Evolutionary conservation across 1,284 basidiomycete species (phyloP), one percentile per base, ranked within the genome.

Genomic region (Ustilago shanxiensis): DNA sequence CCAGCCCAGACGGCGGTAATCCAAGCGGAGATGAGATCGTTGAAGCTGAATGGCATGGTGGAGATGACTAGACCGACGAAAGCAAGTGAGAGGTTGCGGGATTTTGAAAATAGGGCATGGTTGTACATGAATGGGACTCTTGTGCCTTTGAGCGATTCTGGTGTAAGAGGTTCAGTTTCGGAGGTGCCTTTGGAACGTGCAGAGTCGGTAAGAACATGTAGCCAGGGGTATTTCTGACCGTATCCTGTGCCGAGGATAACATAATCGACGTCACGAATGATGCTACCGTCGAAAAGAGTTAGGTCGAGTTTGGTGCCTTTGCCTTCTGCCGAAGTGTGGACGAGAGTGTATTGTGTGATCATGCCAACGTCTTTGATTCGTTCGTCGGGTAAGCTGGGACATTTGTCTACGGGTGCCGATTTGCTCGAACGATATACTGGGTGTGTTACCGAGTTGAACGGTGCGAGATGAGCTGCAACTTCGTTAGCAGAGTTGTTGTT

Each of bases 401-500:
- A 83, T 52, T 78, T 72, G 10, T 61, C 64, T 7, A 69, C 58
- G 2, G 65, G 60, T 7, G 66, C 62, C 2, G 52, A 59, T 41
- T 76, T 77, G 20, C 61, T 44, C 44, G 69, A 67, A 20, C 71
- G 35, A 45, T 72, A 79, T 2, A 83, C 71, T 2, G 77, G 79
- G n/a, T 69, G 35, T 1, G 39, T 10, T 13, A 28, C 22, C 18
- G 74, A 62, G n/a, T 69, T 60, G 47, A 77, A 65, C 3, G 69
- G 62, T 0, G 80, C 82, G 3, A 84, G 54, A 50, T 84, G 82
- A 2, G 81, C 73, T 1, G 76, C 77, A 16, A 78, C 80, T 52
- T 84, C 82, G 47, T 84, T 84, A 11, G 79, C 67, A 33, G 60
- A 66, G 37, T 83, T 81, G 35, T 81, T 81, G 60, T 84, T 84